phyloP scores from a whole-genome alignment of 768 basidiomycete species.

The Mycena galericulata region DNA sequence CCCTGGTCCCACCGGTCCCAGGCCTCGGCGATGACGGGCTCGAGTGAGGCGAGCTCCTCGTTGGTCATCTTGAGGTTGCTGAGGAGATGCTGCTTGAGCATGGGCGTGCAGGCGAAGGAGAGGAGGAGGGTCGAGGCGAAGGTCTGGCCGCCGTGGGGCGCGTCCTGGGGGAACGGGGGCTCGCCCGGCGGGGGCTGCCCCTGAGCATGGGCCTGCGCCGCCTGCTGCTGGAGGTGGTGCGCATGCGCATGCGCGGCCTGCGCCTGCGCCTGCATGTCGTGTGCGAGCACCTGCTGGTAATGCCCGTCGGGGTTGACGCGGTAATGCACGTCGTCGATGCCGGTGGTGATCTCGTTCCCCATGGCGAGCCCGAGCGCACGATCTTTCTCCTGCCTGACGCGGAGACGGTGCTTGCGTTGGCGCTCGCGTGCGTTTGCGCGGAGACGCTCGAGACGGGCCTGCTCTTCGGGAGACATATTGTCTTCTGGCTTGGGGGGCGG shows the following conservation, averaged over 20 bases:
- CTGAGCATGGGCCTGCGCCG: conserved; percentile 9
- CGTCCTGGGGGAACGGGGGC: conserved; percentile 72
- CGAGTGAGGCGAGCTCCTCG: conserved; percentile 82
- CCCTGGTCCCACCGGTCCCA: conserved; percentile 91
- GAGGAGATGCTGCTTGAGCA: conserved; percentile 80
- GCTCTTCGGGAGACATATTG: conserved; percentile 71
- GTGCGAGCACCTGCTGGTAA: conserved; percentile 58
- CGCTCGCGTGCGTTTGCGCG: conserved; percentile 83
- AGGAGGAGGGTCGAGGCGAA: conserved; percentile 85
- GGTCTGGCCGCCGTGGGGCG: conserved; percentile 73
- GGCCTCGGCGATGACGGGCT: conserved; percentile 84
- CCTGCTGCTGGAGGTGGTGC: conserved; percentile 9
- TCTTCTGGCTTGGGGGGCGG: conserved; percentile 34
- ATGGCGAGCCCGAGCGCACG: conserved; percentile 86
- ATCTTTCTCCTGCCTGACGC: conserved; percentile 85
- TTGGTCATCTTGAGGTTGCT: conserved; percentile 80
- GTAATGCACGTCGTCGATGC: conserved; percentile 70
- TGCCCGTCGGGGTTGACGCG: conserved; percentile 62
- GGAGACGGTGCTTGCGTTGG: conserved; percentile 83
- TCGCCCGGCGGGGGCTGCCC: conserved; percentile 48
- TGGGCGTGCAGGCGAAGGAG: conserved; percentile 79
- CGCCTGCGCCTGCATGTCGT: conserved; percentile 53
- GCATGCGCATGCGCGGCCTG: conserved; percentile 45
- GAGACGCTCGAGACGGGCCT: conserved; percentile 75
- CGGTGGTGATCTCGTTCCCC: conserved; percentile 76